A percentile compares a stretch with the other conserved stretches of the same genome.
phyloP scores from a whole-genome alignment of 202 grass and related monocot genomes.

The Schoenoplectus tabernaemontani region DNA sequence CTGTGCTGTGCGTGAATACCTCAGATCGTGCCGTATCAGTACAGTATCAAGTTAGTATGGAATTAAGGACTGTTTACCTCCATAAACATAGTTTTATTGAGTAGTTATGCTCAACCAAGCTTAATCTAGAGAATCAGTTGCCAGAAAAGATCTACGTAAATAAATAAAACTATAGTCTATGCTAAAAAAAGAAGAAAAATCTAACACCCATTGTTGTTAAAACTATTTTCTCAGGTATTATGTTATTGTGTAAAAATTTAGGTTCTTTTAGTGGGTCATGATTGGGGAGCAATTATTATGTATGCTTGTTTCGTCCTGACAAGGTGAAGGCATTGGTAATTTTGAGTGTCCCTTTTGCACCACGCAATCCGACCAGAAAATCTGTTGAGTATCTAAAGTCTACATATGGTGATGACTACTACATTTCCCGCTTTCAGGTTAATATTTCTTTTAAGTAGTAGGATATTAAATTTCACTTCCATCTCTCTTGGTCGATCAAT shows the following conservation, averaged over 20 bases:
- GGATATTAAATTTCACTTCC: neutral
- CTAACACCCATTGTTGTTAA: neutral
- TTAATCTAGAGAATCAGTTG: too few relatives aligned
- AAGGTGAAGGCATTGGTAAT: slow-evolving; percentile 40
- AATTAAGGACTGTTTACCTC: too few relatives aligned
- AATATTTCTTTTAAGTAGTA: neutral
- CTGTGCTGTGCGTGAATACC: too few relatives aligned
- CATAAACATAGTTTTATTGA: too few relatives aligned
- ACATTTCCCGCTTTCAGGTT: slow-evolving; percentile 52
- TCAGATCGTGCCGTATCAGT: too few relatives aligned
- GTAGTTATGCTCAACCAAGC: too few relatives aligned
- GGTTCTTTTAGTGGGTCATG: slow-evolving; percentile 59
- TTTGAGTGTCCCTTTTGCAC: slow-evolving; percentile 40
- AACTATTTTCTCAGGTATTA: neutral
- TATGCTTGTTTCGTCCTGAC: slow-evolving; percentile 47
- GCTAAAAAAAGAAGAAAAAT: too few relatives aligned
- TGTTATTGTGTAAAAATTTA: neutral
- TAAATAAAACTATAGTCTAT: too few relatives aligned
- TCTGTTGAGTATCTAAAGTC: slow-evolving; percentile 30
- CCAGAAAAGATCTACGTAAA: too few relatives aligned
- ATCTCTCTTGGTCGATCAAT: neutral
- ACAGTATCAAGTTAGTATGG: too few relatives aligned
- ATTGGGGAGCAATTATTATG: slow-evolving; percentile 48
- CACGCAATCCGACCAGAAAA: slow-evolving; percentile 28
- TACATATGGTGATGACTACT: slow-evolving; percentile 48